Evolutionary conservation across 306 rosid genomes (phyloP).

Genomic region (Mimosa bimucronata): DNA sequence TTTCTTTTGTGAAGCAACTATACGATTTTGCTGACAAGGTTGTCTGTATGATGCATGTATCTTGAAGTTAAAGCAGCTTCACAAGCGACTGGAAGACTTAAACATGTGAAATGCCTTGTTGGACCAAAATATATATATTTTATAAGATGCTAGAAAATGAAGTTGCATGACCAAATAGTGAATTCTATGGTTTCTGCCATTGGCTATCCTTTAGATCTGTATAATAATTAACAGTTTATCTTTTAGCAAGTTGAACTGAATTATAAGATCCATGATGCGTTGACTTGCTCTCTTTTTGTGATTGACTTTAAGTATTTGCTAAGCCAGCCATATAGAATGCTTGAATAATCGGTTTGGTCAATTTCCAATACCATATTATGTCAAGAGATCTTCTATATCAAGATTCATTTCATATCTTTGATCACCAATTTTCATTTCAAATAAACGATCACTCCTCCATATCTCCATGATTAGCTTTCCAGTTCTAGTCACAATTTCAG

Average conservation of each 20-base stretch:
- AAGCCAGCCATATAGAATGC: conserved; percentile 39
- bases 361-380: neutral
- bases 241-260: conserved; percentile 14
- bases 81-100: conserved; percentile 24
- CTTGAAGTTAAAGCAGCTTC: conserved; percentile 12
- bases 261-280: conserved; percentile 28
- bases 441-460: neutral
- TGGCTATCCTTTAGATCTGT: conserved; percentile 42
- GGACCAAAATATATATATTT: neutral
- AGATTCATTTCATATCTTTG: neutral
- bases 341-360: conserved; percentile 22
- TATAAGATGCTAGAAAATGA: neutral
- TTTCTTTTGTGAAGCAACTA: neutral
- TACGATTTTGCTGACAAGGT: neutral
- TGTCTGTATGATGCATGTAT: conserved; percentile 30
- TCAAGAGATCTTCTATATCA: neutral
- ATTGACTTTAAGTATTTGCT: conserved; percentile 38
- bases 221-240: conserved; percentile 13
- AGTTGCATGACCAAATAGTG: neutral
- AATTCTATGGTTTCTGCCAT: conserved; percentile 19
- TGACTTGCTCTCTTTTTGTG: conserved; percentile 38
- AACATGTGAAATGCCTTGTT: neutral
- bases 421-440: neutral
- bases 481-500: conserved; percentile 33
- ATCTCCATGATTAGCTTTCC: conserved; percentile 37